Base-by-base conservation (phyloP, 176 grass and related monocot genomes). In the Oryza brachyantha region DNA sequence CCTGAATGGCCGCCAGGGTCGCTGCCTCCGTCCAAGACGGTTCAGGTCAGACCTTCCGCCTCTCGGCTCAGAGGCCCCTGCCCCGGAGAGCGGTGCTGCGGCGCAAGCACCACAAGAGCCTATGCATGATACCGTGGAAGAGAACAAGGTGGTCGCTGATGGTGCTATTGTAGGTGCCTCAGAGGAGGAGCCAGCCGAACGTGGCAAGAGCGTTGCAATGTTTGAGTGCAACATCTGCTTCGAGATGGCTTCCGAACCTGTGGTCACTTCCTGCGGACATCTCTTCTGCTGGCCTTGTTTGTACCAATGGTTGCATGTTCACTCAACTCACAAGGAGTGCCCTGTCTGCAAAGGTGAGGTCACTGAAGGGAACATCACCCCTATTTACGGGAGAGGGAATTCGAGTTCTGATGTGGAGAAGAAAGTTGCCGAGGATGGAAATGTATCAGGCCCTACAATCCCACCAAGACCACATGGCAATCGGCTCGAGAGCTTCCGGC, bases 271-370 rank as follows among this genome's bases (percentile, higher is more conserved):
- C 28, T 99, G 96, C 5, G 96, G 96, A 0, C 96, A 99, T 80
- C 87, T 99, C 70, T 99, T 99, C 83, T 99, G 96, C 84, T 99
- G 96, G 96, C 90, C 96, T n/a, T 99, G 96, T 61, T 79, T 99
- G 72, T 99, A 99, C 64, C 92, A 99, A 58, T 99, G 96, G 96
- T 65, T 99, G 41, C 87, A 99, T 75, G 71, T 99, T 17, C 92
- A 99, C 66, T 93, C 92, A 66, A 89, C 68, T 29, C 92, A 95
- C 70, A 93, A 90, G 72, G 92, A 99, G 46, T 99, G 96, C 74
- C 96, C 96, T 68, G 92, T 99, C 34, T 99, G 96, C 92, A 99
- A 99, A 68, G 96, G 96, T 21, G 96, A 95, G 61, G 92, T 99
- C 10, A 93, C 88, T 24, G 90, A 94, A 75, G 82, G 81, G 29